Conservation (phyloP, 306 rosid species). For the Cyamopsis tetragonoloba region DNA sequence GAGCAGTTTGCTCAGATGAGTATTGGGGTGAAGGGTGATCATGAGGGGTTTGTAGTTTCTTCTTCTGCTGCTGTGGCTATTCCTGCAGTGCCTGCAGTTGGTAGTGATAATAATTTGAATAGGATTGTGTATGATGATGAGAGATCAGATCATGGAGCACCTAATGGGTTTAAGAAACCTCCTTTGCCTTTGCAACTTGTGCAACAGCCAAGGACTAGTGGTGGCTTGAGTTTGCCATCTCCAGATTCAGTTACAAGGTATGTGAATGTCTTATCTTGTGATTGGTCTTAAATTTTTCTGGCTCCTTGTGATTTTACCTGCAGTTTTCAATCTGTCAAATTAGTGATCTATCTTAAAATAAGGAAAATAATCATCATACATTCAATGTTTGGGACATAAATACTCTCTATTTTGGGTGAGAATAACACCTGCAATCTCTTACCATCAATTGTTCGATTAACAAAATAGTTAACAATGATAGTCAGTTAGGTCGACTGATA, state of each 20-base stretch:
- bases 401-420: no score
- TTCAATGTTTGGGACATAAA: no score
- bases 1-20: slow-evolving; percentile 69
- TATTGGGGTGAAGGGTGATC: slow-evolving; percentile 39
- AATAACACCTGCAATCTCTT: no score
- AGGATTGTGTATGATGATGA: slow-evolving; percentile 69
- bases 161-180: slow-evolving; percentile 57
- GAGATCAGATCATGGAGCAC: slow-evolving; percentile 50
- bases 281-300: not conserved
- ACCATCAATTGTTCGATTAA: no score
- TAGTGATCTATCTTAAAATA: no score
- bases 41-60: slow-evolving; percentile 30
- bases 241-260: slow-evolving; percentile 95
- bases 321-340: not conserved
- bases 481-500: no score
- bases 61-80: slow-evolving; percentile 29
- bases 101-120: slow-evolving; percentile 39
- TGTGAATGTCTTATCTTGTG: not conserved
- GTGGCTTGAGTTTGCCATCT: slow-evolving; percentile 63
- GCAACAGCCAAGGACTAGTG: slow-evolving; percentile 54
- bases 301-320: not conserved
- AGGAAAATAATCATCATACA: no score
- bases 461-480: no score
- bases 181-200: slow-evolving; percentile 79
- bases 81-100: slow-evolving; percentile 36